Evolutionary conservation across 805 yeast species (phyloP), one percentile per base, ranked within the genome.

Genomic region (Zygosaccharomyces kombuchaensis): DNA sequence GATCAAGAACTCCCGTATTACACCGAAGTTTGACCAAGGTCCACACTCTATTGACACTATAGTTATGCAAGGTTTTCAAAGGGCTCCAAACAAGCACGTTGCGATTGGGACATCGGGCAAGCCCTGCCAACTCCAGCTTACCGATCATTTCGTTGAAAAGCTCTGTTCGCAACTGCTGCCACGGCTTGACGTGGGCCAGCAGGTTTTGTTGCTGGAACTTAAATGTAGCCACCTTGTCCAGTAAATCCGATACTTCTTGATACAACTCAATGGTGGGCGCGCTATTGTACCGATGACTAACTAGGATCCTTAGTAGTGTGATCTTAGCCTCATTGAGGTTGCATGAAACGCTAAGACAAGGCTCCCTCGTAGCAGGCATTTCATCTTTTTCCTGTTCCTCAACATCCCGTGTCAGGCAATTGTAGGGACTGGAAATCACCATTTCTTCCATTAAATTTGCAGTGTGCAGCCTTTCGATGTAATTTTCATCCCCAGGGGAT

Each of bases 381-480:
- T 10, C 35, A 8, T 14, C 32, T 9, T 19, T 22, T 16, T 19
- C 23, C 9, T 40, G 29, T 12, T 22, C 40, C 17, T 38, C 34
- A 13, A 12, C 8, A 19, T 8, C 23, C 25, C 25, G 30, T 21
- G 25, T 12, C 9, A 34, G 21, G 10, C 29, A 34, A 8, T 40
- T 27, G 37, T 51, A 52, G 1, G 63, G 59, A 23, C 53, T 56
- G 1, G 55, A 40, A 9, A 60, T 55, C 25, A 53, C 51, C 26
- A 54, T 29, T 9, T 56, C 52, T 5, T 55, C 56, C 22, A 48
- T 52, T 12, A 43, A 43, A 5, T 48, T 45, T 31, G 50, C 52
- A 22, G 39, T 45, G 30, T 60, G 49, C 51, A 59, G 19, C 47
- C 56, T 37, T 50, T 62, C 50, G 39, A 53, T 35, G 48, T 55